These are phyloP conservation scores for Spatholobus suberectus DNA, from an alignment of 306 rosid species.

Conservation along the genomic window DNA sequence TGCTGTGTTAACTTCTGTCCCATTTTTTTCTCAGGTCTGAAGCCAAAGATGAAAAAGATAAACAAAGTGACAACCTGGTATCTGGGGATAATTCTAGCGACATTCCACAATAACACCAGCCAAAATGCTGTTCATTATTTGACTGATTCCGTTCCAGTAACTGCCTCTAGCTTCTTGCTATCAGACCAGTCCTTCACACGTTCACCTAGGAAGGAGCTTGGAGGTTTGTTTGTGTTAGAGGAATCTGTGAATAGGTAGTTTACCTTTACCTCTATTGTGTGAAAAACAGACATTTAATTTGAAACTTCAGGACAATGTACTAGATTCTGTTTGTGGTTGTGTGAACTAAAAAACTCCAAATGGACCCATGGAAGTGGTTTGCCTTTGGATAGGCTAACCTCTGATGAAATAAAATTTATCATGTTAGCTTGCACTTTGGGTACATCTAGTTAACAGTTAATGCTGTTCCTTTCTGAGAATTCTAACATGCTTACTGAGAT, in stretches of 20 bases:
- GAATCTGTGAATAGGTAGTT: constrained; percentile 30
- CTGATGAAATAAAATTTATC: constrained; percentile 40
- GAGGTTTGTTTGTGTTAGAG: constrained; percentile 22
- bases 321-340: constrained; percentile 23
- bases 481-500: not conserved
- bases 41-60: constrained; percentile 45
- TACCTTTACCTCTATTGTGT: constrained; percentile 3
- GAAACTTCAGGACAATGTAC: constrained; percentile 28
- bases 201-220: constrained; percentile 24
- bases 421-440: constrained; percentile 17
- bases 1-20: constrained; percentile 14
- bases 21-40: constrained; percentile 48
- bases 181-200: constrained; percentile 11
- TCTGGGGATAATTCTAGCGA: constrained; percentile 48
- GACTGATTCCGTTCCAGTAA: constrained; percentile 36
- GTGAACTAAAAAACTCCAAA: constrained; percentile 27
- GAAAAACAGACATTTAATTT: constrained; percentile 30
- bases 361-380: constrained; percentile 39
- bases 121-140: constrained; percentile 38
- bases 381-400: constrained; percentile 41
- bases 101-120: constrained; percentile 41
- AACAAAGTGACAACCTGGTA: constrained; percentile 39
- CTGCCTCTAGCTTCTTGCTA: constrained; percentile 39
- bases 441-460: not conserved
- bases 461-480: not conserved